Evolutionary conservation across 2,329 filamentous ascomycete species (phyloP).

Genomic region (Nemania serpens): DNA sequence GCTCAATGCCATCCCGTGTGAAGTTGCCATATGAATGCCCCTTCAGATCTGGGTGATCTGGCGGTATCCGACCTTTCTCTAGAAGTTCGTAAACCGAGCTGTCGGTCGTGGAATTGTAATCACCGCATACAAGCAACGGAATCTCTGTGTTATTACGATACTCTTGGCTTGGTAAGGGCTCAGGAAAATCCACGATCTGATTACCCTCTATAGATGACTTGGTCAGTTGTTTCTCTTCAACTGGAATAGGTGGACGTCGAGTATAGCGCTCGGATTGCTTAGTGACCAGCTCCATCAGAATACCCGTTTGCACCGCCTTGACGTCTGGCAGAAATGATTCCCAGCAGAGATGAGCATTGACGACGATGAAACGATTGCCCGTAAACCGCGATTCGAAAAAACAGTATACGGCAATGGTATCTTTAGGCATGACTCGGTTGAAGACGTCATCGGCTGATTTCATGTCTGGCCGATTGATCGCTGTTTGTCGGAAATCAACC

Average conservation of each 20-base stretch:
- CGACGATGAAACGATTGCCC: constrained; percentile 88
- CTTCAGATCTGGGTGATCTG: constrained; percentile 79
- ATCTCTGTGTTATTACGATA: constrained; percentile 88
- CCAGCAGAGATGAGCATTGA: constrained; percentile 95
- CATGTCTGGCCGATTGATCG: constrained; percentile 94
- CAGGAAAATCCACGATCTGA: constrained; percentile 59
- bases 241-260: constrained; percentile 67
- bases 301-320: constrained; percentile 94
- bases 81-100: constrained; percentile 93
- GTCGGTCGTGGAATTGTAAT: constrained; percentile 89
- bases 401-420: constrained; percentile 90
- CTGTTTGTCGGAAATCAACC: constrained; percentile 88
- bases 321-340: constrained; percentile 89
- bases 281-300: constrained; percentile 89
- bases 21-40: constrained; percentile 90
- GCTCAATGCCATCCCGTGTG: constrained; percentile 87
- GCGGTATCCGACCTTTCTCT: constrained; percentile 75
- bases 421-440: constrained; percentile 97
- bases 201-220: constrained; percentile 52
- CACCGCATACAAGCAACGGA: constrained; percentile 87
- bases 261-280: constrained; percentile 86
- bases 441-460: constrained; percentile 97
- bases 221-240: constrained; percentile 77
- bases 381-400: constrained; percentile 93
- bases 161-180: constrained; percentile 80